phyloP scores from a whole-genome alignment of 2,329 filamentous ascomycete genomes.

The Teratosphaeriaceae sp. region DNA sequence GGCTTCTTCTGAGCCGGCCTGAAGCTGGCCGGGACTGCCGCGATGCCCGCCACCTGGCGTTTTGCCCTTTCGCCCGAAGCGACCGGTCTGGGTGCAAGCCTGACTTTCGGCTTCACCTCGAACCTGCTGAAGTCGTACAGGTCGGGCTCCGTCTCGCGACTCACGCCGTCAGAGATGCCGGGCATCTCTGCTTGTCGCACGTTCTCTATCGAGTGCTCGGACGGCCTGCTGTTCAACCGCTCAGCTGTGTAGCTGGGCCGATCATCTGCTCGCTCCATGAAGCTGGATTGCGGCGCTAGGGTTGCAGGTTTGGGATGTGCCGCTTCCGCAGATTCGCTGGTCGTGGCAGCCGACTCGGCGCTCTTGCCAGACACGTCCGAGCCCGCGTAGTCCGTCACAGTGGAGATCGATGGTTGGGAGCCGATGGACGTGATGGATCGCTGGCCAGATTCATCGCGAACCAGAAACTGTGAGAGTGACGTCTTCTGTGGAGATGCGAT shows the following conservation, averaged over 20 bases:
- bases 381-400: conserved; percentile 12
- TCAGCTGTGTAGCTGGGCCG: background rate
- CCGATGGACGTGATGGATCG: conserved; percentile 20
- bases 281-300: background rate
- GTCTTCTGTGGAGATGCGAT: conserved; percentile 18
- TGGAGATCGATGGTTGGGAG: conserved; percentile 12
- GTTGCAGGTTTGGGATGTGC: background rate
- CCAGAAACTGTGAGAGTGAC: conserved; percentile 24
- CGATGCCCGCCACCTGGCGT: conserved; percentile 53
- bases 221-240: background rate
- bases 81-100: conserved; percentile 79
- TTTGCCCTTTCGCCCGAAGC: conserved; percentile 29
- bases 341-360: conserved; percentile 1
- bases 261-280: background rate
- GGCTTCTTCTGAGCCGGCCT: conserved; percentile 22
- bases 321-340: background rate
- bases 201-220: conserved; percentile 7
- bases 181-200: conserved; percentile 4
- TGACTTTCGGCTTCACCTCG: conserved; percentile 69
- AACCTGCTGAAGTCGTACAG: conserved; percentile 41
- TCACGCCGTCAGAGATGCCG: conserved; percentile 18
- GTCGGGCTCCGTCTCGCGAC: conserved; percentile 32
- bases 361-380: conserved; percentile 11
- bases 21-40: conserved; percentile 23
- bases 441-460: conserved; percentile 22